Evolutionary conservation across 2,329 filamentous ascomycete species (phyloP).

Genomic region (Fusarium ambrosium): DNA sequence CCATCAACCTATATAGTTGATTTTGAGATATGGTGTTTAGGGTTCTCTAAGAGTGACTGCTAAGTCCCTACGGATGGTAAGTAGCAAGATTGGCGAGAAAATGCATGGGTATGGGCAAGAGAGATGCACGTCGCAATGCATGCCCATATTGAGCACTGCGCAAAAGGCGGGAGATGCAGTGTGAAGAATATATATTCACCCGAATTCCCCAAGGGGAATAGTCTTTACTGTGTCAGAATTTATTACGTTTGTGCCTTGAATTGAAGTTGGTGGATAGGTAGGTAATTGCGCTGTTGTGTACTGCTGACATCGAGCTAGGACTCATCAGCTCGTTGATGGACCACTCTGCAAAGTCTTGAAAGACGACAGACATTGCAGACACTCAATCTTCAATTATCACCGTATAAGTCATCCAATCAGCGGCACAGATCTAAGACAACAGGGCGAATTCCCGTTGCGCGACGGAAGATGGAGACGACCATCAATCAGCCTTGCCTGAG

Average conservation of each 20-base stretch:
- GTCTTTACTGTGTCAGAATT: neutral
- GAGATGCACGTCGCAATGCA: neutral
- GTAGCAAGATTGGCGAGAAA: neutral
- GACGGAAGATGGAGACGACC: constrained; percentile 2
- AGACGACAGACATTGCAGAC: neutral
- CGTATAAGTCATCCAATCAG: neutral
- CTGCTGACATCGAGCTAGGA: neutral
- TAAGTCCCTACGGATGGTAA: neutral
- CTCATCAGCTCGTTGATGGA: neutral
- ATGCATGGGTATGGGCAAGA: neutral
- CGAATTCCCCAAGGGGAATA: too few species aligned
- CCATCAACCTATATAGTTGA: neutral
- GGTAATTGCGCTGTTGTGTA: neutral
- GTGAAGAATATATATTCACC: too few species aligned
- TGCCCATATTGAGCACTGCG: neutral
- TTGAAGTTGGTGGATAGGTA: neutral
- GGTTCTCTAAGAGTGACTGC: neutral
- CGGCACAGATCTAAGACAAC: neutral
- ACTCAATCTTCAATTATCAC: neutral
- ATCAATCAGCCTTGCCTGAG: neutral
- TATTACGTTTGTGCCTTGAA: neutral
- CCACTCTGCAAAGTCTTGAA: neutral
- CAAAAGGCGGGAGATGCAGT: neutral
- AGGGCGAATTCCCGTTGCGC: neutral
- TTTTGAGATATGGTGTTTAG: neutral